Evolutionary conservation across 2,329 filamentous ascomycete genomes (phyloP), one percentile per base, ranked within the genome.

Genomic region (Capronia coronata): DNA sequence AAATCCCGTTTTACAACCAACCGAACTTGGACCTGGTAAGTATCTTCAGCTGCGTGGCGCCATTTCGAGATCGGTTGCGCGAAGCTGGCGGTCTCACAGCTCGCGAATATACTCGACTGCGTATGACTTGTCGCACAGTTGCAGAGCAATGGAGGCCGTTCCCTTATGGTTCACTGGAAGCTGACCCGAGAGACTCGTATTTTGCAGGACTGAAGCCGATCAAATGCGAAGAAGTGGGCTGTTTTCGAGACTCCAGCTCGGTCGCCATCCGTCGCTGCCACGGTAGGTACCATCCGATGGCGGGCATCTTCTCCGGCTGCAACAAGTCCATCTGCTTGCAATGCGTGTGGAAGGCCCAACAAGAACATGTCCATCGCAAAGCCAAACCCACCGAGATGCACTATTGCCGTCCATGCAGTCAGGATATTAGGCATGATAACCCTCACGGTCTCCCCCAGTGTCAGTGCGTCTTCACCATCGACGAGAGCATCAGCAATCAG

Each of bases 351-450:
- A 9, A 13, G 9, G 43, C 51, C 2, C 51, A 48, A 19, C 34
- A 32, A 14, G n/a, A 38, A 16, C 19, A 30, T 25, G 27, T 32
- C n/a, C 34, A 30, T 11, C 32, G 34, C 43, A 35, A 37, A 13
- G 27, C 29, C 5, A 38, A 29, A n/a, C 39, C 29, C 7, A 41
- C 45, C 27, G 48, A 54, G 45, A 23, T 54, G 25, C 40, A 51
- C 38, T 51, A 54, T 23, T 51, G 52, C 42, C 41, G 27, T 14
- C 45, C 30, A 4, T 51, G 52, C 42, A 49, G 44, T 25, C 7
- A 21, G 21, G 5, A 32, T 25, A 39, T 23, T 18, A 19, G 23
- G 9, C 8, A 16, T 9, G n/a, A 18, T 19, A 14, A 34, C 42
- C 14, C 22, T 16, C n/a, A 18, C 23, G 25, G 11, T 4, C 16